Evolutionary conservation across 1,139 yeast species (phyloP), one percentile per base, ranked within the genome.

Genomic region (Sugiyamaella novakii): DNA sequence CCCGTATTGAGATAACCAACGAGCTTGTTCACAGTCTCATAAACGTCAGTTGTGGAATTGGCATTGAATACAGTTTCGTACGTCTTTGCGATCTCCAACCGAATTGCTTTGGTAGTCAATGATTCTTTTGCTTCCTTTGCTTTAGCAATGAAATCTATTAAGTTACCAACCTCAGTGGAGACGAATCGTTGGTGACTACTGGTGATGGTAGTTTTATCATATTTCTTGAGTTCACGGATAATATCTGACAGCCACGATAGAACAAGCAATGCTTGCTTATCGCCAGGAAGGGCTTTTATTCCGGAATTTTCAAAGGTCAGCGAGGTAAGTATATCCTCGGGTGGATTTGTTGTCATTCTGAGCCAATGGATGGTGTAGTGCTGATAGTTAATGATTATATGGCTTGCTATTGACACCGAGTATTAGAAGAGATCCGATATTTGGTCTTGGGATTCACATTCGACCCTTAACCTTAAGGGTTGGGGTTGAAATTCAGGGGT

Each of bases 1-100:
- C 63, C 64, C n/a, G 60, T 51, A 39, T 59, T 60, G 35, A 65
- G 24, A 14, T 49, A 55, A 12, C 51, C 54, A 25, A 65, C 52
- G 3, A 63, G 53, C 43, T 56, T 57, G 49, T 61, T 66, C 31
- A 64, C 59, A 5, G 66, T 58, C 43, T 67, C 71, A 51, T 58
- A 67, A 37, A 63, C 54, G 24, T 56, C 61, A 40, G 55, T 59
- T 25, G 52, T 51, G 30, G 52, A 49, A 42, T 38, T 46, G 12
- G 49, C 39, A 28, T 54, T 45, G 47, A 54, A 63, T 18, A 54
- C 42, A 10, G 46, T 47, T 39, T 52, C 52, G 40, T 59, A 64
- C 0, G 54, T 46, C 22, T 54, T 50, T 17, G 61, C 57, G 29
- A 63, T 39, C n/a, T 54, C 55, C 6, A 47, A 33, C 18, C 66